phyloP scores from a whole-genome alignment of 1,139 yeast genomes.

The Chernovozyma aurita region DNA sequence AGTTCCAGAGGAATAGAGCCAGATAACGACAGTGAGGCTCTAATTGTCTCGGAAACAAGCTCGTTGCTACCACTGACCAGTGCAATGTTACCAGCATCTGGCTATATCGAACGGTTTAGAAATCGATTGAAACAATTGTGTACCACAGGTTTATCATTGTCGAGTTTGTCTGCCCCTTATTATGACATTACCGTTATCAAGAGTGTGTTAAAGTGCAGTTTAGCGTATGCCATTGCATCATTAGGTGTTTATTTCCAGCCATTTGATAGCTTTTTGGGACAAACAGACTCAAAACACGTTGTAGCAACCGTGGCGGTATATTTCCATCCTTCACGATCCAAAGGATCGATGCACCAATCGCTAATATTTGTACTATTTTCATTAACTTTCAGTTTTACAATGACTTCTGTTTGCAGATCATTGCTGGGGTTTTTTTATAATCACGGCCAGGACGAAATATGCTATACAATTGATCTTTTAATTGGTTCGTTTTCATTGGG shows the following conservation, averaged over 20 bases:
- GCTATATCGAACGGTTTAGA: background rate
- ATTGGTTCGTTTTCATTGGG: slow-evolving; percentile 59
- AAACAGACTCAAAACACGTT: slow-evolving; percentile 73
- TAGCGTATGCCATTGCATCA: slow-evolving; percentile 71
- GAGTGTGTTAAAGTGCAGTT: slow-evolving; percentile 57
- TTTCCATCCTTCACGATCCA: slow-evolving; percentile 77
- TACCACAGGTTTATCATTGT: background rate
- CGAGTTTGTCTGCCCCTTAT: background rate
- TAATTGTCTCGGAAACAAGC: background rate
- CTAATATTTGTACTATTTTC: slow-evolving; percentile 56
- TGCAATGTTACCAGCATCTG: background rate
- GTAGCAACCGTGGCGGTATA: slow-evolving; percentile 82
- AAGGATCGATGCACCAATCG: slow-evolving; percentile 79
- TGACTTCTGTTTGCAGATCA: slow-evolving; percentile 52
- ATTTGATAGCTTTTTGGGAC: slow-evolving; percentile 54
- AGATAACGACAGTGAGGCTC: background rate
- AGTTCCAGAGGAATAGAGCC: slow-evolving; percentile 5
- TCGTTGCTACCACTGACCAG: background rate
- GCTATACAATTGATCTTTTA: slow-evolving; percentile 54
- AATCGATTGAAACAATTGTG: too few relatives aligned
- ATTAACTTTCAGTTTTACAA: slow-evolving; percentile 50
- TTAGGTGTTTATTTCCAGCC: slow-evolving; percentile 66
- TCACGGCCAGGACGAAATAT: slow-evolving; percentile 45
- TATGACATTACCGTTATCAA: slow-evolving; percentile 7
- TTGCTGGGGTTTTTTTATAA: slow-evolving; percentile 46